Base-by-base conservation (phyloP, 257 asterid genomes). In the Plantago ovata region DNA sequence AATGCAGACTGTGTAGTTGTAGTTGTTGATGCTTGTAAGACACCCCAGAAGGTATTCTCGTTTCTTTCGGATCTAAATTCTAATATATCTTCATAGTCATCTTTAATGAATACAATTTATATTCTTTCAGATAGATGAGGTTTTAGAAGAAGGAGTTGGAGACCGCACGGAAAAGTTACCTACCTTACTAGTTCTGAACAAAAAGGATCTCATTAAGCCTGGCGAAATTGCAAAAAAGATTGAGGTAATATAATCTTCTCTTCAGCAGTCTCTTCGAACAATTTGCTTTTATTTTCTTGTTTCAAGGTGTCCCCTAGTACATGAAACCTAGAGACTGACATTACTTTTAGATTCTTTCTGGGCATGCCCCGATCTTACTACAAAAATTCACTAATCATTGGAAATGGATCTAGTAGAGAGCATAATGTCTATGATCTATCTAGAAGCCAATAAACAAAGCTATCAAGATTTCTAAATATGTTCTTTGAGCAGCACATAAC, bases 181-280 rank as follows among this genome's bases (percentile, higher is more conserved):
- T 20, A 80, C 83, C 51, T 72, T 93, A 70, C 75, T 93, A 32
- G 97, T 89, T 74, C 78, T 93, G 65, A 93, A 93, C 84, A 93
- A 93, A 80, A 85, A 82, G 75, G 98, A 93, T 67, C 88, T 85
- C 55, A 82, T 93, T 70, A 93, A 89, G 53, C 98, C 98, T 14
- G 98, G 98, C 66, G 98, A 93, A 86, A 84, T 93, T 18, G 97
- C 95, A 24, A 88, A 88, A 93, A 93, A 77, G 73, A 92, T 88
- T 55, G 84, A 85, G 97, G 98, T 86, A 45, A 28, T 58, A 36
- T 28, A 54, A 53, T 32, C 36, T 61, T 28, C 6, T 19, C 24
- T 32, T n/a, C 11, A 56, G 7, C 39, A 10, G 62, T 46, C 21
- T 21, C 5, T 38, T 18, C 18, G 41, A 7, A 50, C 46, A 32